Percentiles rank a stretch among this genome's conserved stretches.
These are phyloP conservation scores for Hypoxylon sp. DNA, from an alignment of 2,329 filamentous ascomycete genomes.

Conservation along the genomic window DNA sequence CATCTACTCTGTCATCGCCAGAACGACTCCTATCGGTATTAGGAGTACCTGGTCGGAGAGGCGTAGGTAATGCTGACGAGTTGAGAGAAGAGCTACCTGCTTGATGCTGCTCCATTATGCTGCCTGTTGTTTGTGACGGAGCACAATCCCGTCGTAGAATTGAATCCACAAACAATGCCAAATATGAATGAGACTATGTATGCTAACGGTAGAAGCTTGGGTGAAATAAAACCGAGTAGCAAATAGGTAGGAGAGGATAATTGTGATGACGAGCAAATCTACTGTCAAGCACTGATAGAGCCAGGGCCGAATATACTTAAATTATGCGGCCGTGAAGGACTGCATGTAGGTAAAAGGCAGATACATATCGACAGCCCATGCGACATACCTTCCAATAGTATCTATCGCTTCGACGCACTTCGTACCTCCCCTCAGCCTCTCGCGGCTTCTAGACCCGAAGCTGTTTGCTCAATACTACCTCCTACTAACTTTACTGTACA, in stretches of 20 bases:
- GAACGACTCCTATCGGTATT: slow-evolving; percentile 62
- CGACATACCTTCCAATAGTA: slow-evolving; percentile 9
- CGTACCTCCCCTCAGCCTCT: slow-evolving; percentile 1
- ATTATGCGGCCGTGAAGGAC: background rate
- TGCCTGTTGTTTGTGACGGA: background rate
- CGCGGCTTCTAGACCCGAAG: slow-evolving; percentile 12
- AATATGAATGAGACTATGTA: background rate
- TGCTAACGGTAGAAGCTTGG: background rate
- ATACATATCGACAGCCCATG: slow-evolving; percentile 6
- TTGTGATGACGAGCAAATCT: no score
- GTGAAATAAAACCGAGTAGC: background rate
- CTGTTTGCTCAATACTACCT: slow-evolving; percentile 12
- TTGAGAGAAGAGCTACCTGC: slow-evolving; percentile 55
- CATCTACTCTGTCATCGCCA: slow-evolving; percentile 54
- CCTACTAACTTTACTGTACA: slow-evolving; percentile 4
- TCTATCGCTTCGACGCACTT: slow-evolving; percentile 1
- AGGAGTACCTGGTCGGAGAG: slow-evolving; percentile 60
- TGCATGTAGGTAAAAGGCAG: slow-evolving; percentile 4
- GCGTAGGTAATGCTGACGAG: slow-evolving; percentile 58
- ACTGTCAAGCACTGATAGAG: background rate
- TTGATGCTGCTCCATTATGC: slow-evolving; percentile 47
- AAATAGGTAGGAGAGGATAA: background rate
- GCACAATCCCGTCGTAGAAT: background rate
- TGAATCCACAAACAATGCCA: background rate
- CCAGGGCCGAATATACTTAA: background rate